Evolutionary conservation across 805 yeast genomes (phyloP).

Genomic region (Kregervanrija pseudodelftensis): DNA sequence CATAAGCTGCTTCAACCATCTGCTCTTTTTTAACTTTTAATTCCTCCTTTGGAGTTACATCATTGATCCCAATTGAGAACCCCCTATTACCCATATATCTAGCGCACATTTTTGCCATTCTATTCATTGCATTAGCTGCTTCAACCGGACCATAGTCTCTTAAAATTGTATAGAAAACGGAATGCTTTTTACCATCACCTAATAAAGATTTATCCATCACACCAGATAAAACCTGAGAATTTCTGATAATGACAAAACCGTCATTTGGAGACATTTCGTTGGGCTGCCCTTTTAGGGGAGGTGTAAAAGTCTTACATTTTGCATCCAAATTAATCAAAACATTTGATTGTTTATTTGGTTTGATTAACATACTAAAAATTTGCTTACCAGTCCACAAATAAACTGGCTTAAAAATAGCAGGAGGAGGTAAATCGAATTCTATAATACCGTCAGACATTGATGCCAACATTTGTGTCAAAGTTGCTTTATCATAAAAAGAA

Average conservation of each 20-base stretch:
- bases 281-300: constrained; percentile 68
- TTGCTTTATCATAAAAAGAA: constrained; percentile 82
- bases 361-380: constrained; percentile 79
- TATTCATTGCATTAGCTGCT: constrained; percentile 93
- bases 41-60: constrained; percentile 87
- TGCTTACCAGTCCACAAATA: constrained; percentile 97
- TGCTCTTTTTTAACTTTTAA: constrained; percentile 73
- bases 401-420: constrained; percentile 84
- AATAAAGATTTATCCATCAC: constrained; percentile 94
- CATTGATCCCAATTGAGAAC: constrained; percentile 93
- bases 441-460: constrained; percentile 93
- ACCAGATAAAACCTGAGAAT: constrained; percentile 83
- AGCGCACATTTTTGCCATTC: constrained; percentile 99
- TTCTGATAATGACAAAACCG: constrained; percentile 86
- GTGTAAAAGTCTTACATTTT: constrained; percentile 79
- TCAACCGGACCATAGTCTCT: constrained; percentile 96
- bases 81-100: constrained; percentile 92
- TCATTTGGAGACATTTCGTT: constrained; percentile 97
- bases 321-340: constrained; percentile 91
- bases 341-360: constrained; percentile 68
- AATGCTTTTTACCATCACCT: constrained; percentile 97
- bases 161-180: constrained; percentile 89
- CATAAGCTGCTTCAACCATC: constrained; percentile 86
- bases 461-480: constrained; percentile 71
- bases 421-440: constrained; percentile 93